phyloP scores from a whole-genome alignment of 2,329 filamentous ascomycete species.

The Neobulgaria alba region DNA sequence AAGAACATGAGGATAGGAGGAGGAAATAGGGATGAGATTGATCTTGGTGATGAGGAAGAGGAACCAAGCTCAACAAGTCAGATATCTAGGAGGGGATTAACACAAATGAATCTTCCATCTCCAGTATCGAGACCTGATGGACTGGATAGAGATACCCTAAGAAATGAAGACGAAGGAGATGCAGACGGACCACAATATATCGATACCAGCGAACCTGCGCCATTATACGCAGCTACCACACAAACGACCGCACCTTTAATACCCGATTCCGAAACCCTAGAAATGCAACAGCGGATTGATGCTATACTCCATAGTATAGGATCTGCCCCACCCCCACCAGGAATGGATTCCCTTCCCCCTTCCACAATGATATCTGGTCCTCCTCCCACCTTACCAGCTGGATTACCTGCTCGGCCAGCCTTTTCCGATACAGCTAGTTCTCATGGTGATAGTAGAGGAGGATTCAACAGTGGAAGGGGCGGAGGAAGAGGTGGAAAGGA shows the following conservation, averaged over 20 bases:
- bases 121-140: conserved; percentile 5
- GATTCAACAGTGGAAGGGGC: too few species aligned
- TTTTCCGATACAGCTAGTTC: conserved; percentile 12
- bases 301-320: conserved; percentile 7
- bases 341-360: conserved; percentile 1
- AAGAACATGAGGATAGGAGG: not conserved
- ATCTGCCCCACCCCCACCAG: not conserved
- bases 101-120: conserved; percentile 28
- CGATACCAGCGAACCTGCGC: conserved; percentile 7
- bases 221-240: conserved; percentile 10
- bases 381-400: not conserved
- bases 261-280: conserved; percentile 19
- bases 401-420: conserved; percentile 10
- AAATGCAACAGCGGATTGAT: conserved; percentile 23
- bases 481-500: conserved; percentile 12
- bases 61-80: conserved; percentile 14
- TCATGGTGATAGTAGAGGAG: conserved; percentile 3
- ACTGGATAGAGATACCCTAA: conserved; percentile 4
- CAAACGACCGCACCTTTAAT: conserved; percentile 8
- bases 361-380: too few species aligned
- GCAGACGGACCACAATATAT: conserved; percentile 8
- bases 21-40: conserved; percentile 19
- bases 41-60: conserved; percentile 16
- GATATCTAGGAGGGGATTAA: too few species aligned
- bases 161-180: conserved; percentile 3